Evolutionary conservation across 2,329 filamentous ascomycete genomes (phyloP).

Genomic region (Calonectria hongkongensis): DNA sequence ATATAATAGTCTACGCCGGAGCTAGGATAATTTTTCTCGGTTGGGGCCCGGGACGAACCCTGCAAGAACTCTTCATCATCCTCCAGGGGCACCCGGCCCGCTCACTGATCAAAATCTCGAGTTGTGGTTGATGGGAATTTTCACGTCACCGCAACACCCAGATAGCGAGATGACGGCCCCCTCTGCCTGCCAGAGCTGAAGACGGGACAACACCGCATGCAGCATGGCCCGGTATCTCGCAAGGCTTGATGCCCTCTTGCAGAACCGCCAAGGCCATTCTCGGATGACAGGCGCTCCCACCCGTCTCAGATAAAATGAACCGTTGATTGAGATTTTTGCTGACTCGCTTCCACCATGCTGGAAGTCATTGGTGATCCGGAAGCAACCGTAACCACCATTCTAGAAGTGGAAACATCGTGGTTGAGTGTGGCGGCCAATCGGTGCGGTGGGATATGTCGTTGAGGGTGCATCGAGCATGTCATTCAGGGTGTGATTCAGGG

Average conservation of each 20-base stretch:
- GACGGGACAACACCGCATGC: conserved; percentile 42
- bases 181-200: conserved; percentile 38
- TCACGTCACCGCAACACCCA: conserved; percentile 36
- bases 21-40: conserved; percentile 12
- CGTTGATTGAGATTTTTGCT: conserved; percentile 37
- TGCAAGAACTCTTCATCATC: conserved; percentile 46
- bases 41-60: conserved; percentile 33
- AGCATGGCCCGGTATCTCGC: conserved; percentile 38
- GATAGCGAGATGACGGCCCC: conserved; percentile 35
- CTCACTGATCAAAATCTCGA: conserved; percentile 48
- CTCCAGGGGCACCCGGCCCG: conserved; percentile 47
- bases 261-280: conserved; percentile 35
- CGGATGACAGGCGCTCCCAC: conserved; percentile 47
- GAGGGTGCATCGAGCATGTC: conserved; percentile 6
- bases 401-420: conserved; percentile 42
- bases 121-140: conserved; percentile 56
- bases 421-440: conserved; percentile 20
- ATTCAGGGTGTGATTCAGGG: conserved; percentile 14
- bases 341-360: conserved; percentile 46
- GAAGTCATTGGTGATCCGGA: conserved; percentile 39
- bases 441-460: conserved; percentile 23
- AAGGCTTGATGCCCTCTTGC: conserved; percentile 38
- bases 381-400: conserved; percentile 45
- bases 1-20: conserved; percentile 25
- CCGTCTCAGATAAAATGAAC: conserved; percentile 53